Evolutionary conservation across 176 grass and related monocot species (phyloP).

Genomic region (Carex pumila): DNA sequence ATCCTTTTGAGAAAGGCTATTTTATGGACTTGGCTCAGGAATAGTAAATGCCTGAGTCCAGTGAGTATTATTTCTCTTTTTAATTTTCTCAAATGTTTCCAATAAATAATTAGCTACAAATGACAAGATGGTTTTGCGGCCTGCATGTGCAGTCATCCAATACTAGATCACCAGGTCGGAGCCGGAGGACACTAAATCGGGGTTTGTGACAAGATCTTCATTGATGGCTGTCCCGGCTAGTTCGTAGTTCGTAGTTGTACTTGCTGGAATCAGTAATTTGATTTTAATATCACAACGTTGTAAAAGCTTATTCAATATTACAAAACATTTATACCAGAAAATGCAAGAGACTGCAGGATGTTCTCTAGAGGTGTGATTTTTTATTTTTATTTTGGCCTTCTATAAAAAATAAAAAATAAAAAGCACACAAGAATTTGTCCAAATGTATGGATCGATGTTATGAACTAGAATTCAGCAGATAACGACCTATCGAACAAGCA

Average conservation of each 20-base stretch:
- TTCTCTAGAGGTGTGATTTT: neutral
- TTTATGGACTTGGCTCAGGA: too few relatives aligned
- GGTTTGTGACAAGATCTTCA: constrained; percentile 40
- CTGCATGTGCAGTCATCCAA: constrained; percentile 28
- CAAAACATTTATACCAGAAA: neutral
- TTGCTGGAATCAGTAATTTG: constrained; percentile 16
- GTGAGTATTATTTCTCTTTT: too few relatives aligned
- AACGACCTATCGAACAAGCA: too few relatives aligned
- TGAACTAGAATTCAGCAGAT: too few relatives aligned
- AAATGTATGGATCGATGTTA: too few relatives aligned
- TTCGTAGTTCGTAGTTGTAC: constrained; percentile 52
- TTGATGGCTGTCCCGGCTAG: constrained; percentile 33
- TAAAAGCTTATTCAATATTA: neutral
- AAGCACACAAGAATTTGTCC: too few relatives aligned
- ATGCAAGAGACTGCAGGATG: neutral
- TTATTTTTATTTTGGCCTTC: neutral
- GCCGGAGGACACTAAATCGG: constrained; percentile 28
- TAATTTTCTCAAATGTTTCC: too few relatives aligned
- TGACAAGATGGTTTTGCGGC: constrained; percentile 43
- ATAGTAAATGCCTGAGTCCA: too few relatives aligned
- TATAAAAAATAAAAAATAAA: too few relatives aligned
- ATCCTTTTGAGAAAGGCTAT: too few relatives aligned
- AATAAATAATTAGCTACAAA: too few relatives aligned
- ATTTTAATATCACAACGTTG: neutral
- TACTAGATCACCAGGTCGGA: constrained; percentile 30